A percentile compares a stretch with the other conserved stretches of the same genome.
phyloP scores from a whole-genome alignment of 208 protist genomes.

The Lotmaria passim region DNA sequence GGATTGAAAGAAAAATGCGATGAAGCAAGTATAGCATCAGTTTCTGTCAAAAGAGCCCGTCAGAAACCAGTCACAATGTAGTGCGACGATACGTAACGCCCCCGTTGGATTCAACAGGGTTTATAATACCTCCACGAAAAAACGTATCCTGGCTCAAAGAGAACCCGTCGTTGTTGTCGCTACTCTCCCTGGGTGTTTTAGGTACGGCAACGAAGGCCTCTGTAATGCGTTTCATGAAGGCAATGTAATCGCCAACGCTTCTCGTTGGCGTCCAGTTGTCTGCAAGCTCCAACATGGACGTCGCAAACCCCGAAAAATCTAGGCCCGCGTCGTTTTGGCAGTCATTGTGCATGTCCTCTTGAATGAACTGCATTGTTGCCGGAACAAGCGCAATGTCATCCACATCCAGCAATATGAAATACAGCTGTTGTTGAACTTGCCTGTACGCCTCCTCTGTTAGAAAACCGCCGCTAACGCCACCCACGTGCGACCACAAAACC shows the following conservation, averaged over 20 bases:
- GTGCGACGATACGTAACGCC: not conserved
- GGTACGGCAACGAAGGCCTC: constrained; percentile 3
- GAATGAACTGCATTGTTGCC: constrained; percentile 51
- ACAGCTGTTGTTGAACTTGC: constrained; percentile 67
- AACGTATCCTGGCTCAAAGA: constrained; percentile 34
- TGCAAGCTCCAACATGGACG: constrained; percentile 75
- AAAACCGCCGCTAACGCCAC: constrained; percentile 25
- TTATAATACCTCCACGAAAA: constrained; percentile 32
- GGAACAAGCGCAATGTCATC: constrained; percentile 53
- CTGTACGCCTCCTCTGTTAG: constrained; percentile 63
- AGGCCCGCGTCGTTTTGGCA: constrained; percentile 43
- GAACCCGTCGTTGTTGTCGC: not conserved
- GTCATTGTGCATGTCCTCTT: constrained; percentile 68
- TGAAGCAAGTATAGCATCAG: not conserved
- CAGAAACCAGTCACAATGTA: no score
- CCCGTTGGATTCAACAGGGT: not conserved
- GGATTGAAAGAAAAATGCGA: constrained; percentile 2
- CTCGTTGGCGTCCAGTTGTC: constrained; percentile 77
- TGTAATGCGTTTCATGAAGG: constrained; percentile 22
- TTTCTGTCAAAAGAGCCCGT: no score
- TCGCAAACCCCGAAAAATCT: constrained; percentile 59
- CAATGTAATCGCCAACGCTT: constrained; percentile 43
- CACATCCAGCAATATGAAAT: constrained; percentile 54
- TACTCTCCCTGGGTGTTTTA: not conserved
- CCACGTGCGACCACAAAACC: constrained; percentile 53